Conservation (phyloP, 2,329 filamentous ascomycete genomes). For the Stemphylium vesicarium region DNA sequence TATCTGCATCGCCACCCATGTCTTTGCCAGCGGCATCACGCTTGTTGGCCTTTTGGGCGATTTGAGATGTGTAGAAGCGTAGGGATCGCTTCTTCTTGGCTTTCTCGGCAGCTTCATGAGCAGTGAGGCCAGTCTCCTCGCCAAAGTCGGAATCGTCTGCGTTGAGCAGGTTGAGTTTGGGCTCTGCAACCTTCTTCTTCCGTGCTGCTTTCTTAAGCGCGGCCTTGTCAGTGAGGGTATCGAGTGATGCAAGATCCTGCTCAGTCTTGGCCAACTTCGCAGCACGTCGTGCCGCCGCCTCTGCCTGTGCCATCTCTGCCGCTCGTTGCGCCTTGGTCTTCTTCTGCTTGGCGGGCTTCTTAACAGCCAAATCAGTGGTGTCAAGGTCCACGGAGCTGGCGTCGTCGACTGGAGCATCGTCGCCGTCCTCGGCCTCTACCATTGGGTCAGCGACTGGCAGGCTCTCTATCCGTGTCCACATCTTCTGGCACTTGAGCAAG, state of each 20-base stretch:
- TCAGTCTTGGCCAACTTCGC: constrained; percentile 64
- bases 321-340: constrained; percentile 58
- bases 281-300: constrained; percentile 60
- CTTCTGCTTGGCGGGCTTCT: constrained; percentile 49
- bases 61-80: constrained; percentile 97
- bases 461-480: constrained; percentile 78
- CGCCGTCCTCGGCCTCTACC: constrained; percentile 38
- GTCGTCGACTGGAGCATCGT: constrained; percentile 47
- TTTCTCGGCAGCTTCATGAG: constrained; percentile 83
- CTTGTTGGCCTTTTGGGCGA: constrained; percentile 91
- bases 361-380: constrained; percentile 36
- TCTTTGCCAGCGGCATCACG: constrained; percentile 75
- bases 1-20: constrained; percentile 78
- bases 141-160: constrained; percentile 87
- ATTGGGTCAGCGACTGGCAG: constrained; percentile 62
- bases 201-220: constrained; percentile 57
- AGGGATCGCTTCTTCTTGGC: constrained; percentile 87
- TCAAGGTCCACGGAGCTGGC: constrained; percentile 39
- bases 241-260: constrained; percentile 75
- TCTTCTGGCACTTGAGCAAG: constrained; percentile 76
- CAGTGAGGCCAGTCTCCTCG: constrained; percentile 81
- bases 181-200: constrained; percentile 38
- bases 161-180: constrained; percentile 47
- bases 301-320: constrained; percentile 60
- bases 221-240: constrained; percentile 62